phyloP scores from a whole-genome alignment of 2,329 filamentous ascomycete species.

The Phyllosticta citrichinensis region DNA sequence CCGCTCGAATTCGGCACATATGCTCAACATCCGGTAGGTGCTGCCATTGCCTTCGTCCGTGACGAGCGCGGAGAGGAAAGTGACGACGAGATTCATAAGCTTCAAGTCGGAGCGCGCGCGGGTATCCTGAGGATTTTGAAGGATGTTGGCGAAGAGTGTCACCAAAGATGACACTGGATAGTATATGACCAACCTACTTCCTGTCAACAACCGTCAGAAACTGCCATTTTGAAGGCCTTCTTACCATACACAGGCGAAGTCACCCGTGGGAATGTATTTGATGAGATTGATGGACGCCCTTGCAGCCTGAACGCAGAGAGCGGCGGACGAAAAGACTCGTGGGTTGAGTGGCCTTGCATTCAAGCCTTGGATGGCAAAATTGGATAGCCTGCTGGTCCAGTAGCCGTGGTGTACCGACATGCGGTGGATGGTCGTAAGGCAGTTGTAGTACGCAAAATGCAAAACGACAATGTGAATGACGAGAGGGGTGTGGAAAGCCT shows the following conservation, averaged over 20 bases:
- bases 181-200: constrained; percentile 70
- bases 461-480: constrained; percentile 89
- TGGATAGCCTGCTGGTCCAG: constrained; percentile 90
- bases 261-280: constrained; percentile 92
- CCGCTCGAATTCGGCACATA: constrained; percentile 93
- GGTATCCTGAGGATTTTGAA: constrained; percentile 88
- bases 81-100: constrained; percentile 87
- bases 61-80: constrained; percentile 81
- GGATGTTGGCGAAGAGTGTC: constrained; percentile 88
- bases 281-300: constrained; percentile 86
- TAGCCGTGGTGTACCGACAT: constrained; percentile 98
- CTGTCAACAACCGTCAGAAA: constrained; percentile 19
- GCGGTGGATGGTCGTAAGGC: constrained; percentile 90
- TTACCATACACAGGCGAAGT: constrained; percentile 91
- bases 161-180: constrained; percentile 93
- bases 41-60: constrained; percentile 82
- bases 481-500: constrained; percentile 82
- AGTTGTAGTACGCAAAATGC: constrained; percentile 97
- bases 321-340: constrained; percentile 85
- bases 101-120: constrained; percentile 80
- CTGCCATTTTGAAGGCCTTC: constrained; percentile 19
- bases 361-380: constrained; percentile 88
- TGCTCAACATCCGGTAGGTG: constrained; percentile 84
- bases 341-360: constrained; percentile 88
- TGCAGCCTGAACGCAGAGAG: constrained; percentile 84